Evolutionary conservation across 2,329 filamentous ascomycete genomes (phyloP).

Genomic region (Nigrospora sphaerica): DNA sequence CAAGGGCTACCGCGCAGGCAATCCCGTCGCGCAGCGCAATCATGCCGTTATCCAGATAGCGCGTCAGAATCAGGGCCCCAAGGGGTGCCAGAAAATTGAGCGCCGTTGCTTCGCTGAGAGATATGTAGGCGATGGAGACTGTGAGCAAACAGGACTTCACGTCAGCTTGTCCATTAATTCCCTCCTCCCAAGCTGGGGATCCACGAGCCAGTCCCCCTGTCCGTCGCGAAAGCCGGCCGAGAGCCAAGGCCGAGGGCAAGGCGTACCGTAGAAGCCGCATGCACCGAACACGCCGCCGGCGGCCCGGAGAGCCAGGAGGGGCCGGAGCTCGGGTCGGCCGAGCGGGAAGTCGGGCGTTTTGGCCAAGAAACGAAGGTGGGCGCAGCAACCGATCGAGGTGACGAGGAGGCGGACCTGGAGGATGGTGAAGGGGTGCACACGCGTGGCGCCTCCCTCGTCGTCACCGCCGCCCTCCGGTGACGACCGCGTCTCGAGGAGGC

Average conservation of each 20-base stretch:
- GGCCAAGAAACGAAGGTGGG: background rate
- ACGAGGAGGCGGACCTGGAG: background rate
- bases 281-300: background rate
- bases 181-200: too few species aligned
- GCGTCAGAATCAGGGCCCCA: background rate
- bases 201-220: too few species aligned
- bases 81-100: conserved; percentile 2
- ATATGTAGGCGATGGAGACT: background rate
- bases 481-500: background rate
- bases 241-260: too few species aligned
- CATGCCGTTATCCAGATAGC: background rate
- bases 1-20: background rate
- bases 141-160: background rate
- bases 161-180: too few species aligned
- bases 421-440: conserved; percentile 1
- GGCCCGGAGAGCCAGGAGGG: background rate
- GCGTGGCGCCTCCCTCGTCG: too few species aligned
- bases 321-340: background rate
- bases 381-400: background rate
- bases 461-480: background rate
- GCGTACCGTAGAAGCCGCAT: background rate
- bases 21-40: background rate
- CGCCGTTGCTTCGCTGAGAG: background rate
- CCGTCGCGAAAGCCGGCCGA: too few species aligned
- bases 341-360: background rate